Percentiles rank a stretch among this genome's conserved stretches.
Evolutionary conservation across 176 grass and related monocot genomes (phyloP).

Genomic region (Elymus sibiricus): DNA sequence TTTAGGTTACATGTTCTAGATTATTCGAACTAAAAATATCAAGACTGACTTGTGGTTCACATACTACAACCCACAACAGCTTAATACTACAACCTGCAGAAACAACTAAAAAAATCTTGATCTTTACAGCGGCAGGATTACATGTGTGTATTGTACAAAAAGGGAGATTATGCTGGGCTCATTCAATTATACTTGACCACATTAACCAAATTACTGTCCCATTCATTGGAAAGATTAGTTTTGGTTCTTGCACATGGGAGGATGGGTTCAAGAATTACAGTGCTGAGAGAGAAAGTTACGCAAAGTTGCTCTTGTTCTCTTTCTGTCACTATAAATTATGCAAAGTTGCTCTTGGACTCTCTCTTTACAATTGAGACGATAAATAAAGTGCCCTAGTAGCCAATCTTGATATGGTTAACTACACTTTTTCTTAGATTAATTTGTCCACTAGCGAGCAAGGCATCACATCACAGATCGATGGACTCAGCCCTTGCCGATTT

Average conservation of each 20-base stretch:
- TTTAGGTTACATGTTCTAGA: background rate
- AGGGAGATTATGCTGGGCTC: background rate
- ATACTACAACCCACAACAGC: background rate
- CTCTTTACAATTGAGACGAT: no score
- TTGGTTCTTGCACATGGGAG: background rate
- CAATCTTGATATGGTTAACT: no score
- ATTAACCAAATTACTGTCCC: background rate
- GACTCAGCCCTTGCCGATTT: no score
- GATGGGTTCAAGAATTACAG: background rate
- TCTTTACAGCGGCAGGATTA: background rate
- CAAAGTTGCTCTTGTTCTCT: no score
- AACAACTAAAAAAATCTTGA: background rate
- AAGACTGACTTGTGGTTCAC: background rate
- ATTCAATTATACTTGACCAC: background rate
- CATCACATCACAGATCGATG: no score
- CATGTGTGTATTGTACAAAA: background rate
- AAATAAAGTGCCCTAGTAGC: no score
- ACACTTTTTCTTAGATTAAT: no score
- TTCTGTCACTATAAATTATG: no score
- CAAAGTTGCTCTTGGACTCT: no score
- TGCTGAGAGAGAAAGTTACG: no score
- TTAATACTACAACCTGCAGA: no score
- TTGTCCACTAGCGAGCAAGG: no score
- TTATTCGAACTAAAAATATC: background rate
- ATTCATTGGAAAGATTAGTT: background rate